Conservation (phyloP, 805 yeast genomes). For the Teunomyces aglyptinius region DNA sequence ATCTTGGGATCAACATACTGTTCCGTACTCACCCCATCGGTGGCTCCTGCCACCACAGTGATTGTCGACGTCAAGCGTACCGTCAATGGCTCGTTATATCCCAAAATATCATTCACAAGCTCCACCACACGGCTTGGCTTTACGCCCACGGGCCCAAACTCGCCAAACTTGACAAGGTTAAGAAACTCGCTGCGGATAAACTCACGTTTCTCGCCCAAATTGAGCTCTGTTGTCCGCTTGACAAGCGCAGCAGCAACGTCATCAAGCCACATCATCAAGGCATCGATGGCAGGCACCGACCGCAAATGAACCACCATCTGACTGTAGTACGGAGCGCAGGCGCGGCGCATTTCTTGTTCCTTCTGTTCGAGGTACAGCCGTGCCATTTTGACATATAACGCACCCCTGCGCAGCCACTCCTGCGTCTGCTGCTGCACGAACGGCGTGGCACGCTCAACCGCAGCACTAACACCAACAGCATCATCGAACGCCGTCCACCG, state of each 20-base stretch:
- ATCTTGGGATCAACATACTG: conserved; percentile 4
- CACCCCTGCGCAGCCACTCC: background rate
- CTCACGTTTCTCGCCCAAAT: conserved; percentile 19
- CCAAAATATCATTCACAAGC: conserved; percentile 6
- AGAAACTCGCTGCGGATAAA: conserved; percentile 27
- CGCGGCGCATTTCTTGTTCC: too few relatives aligned
- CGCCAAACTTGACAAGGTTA: conserved; percentile 21
- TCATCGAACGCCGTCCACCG: background rate
- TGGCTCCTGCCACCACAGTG: background rate
- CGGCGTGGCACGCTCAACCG: background rate
- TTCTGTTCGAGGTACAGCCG: background rate
- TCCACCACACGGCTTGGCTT: conserved; percentile 3
- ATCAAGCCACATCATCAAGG: background rate
- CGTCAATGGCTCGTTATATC: background rate
- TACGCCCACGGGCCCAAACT: conserved; percentile 7
- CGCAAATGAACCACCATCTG: background rate
- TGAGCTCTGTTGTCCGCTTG: background rate
- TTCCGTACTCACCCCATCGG: conserved; percentile 7
- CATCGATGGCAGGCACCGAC: background rate
- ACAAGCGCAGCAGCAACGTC: background rate
- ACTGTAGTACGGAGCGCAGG: too few relatives aligned
- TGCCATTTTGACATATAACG: background rate
- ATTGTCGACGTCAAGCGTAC: conserved; percentile 8
- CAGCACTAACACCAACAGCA: background rate
- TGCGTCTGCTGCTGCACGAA: background rate